A percentile compares a stretch with the other conserved stretches of the same genome.
phyloP scores from a whole-genome alignment of 2,329 filamentous ascomycete species.

The Knoxdaviesia proteae region DNA sequence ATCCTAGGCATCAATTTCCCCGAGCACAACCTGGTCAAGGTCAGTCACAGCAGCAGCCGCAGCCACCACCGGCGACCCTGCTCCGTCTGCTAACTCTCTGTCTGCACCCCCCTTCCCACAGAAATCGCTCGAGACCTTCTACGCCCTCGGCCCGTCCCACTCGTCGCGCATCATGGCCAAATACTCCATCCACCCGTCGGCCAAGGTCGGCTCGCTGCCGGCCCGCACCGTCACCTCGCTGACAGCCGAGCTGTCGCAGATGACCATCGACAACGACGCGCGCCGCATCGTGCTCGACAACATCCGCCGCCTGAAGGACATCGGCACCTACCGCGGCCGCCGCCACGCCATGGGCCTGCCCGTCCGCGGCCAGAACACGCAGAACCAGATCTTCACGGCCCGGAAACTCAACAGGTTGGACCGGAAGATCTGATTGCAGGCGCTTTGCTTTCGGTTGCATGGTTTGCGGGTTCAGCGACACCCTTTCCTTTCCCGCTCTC shows the following conservation, averaged over 20 bases:
- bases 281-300: conserved; percentile 61
- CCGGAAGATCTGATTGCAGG: conserved; percentile 10
- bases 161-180: conserved; percentile 67
- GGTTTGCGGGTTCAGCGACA: too few species aligned
- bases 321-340: conserved; percentile 73
- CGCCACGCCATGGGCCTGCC: conserved; percentile 85
- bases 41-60: conserved; percentile 17
- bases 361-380: conserved; percentile 74
- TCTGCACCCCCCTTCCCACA: conserved; percentile 9
- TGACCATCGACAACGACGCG: conserved; percentile 89
- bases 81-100: background rate
- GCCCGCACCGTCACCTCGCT: conserved; percentile 62
- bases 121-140: conserved; percentile 69
- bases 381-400: conserved; percentile 45
- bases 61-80: background rate
- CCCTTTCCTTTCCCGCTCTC: too few species aligned
- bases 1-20: conserved; percentile 73
- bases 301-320: conserved; percentile 69
- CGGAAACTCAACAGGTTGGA: conserved; percentile 41
- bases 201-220: conserved; percentile 54
- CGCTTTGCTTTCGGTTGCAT: too few species aligned
- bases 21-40: conserved; percentile 66
- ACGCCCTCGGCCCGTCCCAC: conserved; percentile 54
- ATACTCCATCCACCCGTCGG: conserved; percentile 68
- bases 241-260: conserved; percentile 65